Evolutionary conservation across 768 basidiomycete species (phyloP).

Genomic region (Clavulina sp.): DNA sequence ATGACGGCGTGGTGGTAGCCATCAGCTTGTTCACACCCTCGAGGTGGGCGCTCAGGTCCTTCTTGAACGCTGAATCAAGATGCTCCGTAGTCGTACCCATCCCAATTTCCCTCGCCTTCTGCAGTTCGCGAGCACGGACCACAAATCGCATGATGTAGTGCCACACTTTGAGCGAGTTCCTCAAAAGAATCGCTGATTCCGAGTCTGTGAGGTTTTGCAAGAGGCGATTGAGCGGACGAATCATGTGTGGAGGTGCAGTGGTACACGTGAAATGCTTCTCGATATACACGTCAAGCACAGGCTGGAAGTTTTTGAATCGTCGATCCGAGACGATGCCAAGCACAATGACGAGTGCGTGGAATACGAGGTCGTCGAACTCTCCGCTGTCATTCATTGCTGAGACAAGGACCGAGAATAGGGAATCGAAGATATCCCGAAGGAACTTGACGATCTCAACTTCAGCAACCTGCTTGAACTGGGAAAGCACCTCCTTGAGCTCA

Average conservation of each 20-base stretch:
- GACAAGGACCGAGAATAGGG: conserved; percentile 75
- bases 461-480: conserved; percentile 78
- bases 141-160: conserved; percentile 93
- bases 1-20: conserved; percentile 54
- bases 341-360: conserved; percentile 79
- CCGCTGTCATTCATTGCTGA: conserved; percentile 55
- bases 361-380: conserved; percentile 72
- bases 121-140: conserved; percentile 72
- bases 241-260: conserved; percentile 64
- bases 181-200: conserved; percentile 59
- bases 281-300: conserved; percentile 87
- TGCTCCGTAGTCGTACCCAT: conserved; percentile 75
- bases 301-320: conserved; percentile 87
- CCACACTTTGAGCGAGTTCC: conserved; percentile 90
- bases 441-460: conserved; percentile 94
- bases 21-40: conserved; percentile 77
- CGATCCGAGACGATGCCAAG: conserved; percentile 87
- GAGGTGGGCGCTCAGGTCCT: conserved; percentile 62
- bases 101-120: conserved; percentile 62
- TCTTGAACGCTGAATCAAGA: conserved; percentile 68
- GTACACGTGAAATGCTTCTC: conserved; percentile 73
- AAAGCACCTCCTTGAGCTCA: conserved; percentile 49
- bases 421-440: conserved; percentile 77
- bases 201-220: conserved; percentile 51
- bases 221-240: conserved; percentile 74